Base-by-base conservation (phyloP, 2,329 filamentous ascomycete genomes). In the Leptographium lundbergii region DNA sequence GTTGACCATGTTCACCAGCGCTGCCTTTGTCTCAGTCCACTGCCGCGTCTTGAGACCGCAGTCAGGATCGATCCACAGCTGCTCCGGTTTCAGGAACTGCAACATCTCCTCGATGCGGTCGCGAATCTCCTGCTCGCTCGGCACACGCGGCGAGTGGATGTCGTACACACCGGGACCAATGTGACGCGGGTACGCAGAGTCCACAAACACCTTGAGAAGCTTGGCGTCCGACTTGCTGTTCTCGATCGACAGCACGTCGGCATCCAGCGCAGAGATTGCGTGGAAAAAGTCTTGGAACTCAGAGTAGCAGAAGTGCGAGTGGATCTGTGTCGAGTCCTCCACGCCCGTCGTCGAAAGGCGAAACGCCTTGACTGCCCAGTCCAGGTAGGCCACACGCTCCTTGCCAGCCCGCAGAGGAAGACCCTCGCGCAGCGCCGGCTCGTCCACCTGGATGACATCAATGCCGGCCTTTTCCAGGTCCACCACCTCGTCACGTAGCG, bases 261-360 rank as follows among this genome's bases (percentile, higher is more conserved):
- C 92, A 73, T 99, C 94, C 65, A 99, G 87, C 63, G 94, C 92
- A 65, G 94, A 90, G 69, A 99, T 99, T 78, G 94, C 94, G 79
- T 97, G 90, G 91, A 99, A 99, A 85, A 99, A 99, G 82, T 99
- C 94, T 81, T 99, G 94, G 89, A 99, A 99, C 84, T 99, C 94
- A 57, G 94, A 97, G 87, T 99, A 99, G 78, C 94, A 99, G 89
- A 99, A 99, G 83, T 99, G 94, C 65, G 91, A 96, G 87, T 99
- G 94, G 75, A 99, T 96, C 84, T 99, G 94, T 67, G 94, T 99
- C 61, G 87, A 89, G 76, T 99, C 90, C 78, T 91, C 79, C 63
- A 99, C 92, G 74, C 91, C 94, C 62, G 91, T 86, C 69, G 91
- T 95, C 66, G 92, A 86, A 67, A 99, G 89, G 74, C 89, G 91